Conservation (phyloP, 768 basidiomycete genomes). For the Trametes meyenii region DNA sequence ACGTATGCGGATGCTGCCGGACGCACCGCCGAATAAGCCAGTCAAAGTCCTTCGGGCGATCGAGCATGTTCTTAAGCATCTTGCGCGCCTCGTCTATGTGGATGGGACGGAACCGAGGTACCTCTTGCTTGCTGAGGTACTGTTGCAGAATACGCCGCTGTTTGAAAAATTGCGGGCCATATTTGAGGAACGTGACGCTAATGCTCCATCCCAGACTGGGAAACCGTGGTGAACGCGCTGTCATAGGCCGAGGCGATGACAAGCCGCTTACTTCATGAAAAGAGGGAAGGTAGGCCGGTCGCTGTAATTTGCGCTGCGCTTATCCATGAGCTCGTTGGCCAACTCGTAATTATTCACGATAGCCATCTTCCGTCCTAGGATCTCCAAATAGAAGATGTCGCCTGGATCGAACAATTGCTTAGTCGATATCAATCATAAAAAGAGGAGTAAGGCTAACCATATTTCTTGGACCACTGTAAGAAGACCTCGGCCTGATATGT, state of each 20-base stretch:
- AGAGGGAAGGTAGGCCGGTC: conserved; percentile 39
- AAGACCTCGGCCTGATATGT: conserved; percentile 33
- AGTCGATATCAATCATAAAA: neutral
- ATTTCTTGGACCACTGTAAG: conserved; percentile 37
- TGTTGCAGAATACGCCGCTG: conserved; percentile 26
- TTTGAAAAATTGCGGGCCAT: conserved; percentile 25
- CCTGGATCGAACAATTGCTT: conserved; percentile 29
- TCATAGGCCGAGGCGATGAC: neutral
- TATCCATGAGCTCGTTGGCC: conserved; percentile 41
- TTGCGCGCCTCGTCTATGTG: conserved; percentile 22
- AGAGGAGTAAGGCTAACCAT: conserved; percentile 31
- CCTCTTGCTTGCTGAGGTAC: conserved; percentile 21
- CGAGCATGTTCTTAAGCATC: conserved; percentile 20
- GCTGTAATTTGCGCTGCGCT: conserved; percentile 41
- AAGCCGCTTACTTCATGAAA: conserved; percentile 17
- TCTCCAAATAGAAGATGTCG: conserved; percentile 34
- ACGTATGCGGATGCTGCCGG: neutral
- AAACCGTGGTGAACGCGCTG: neutral
- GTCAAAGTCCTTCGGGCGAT: conserved; percentile 19
- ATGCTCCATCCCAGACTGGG: conserved; percentile 26
- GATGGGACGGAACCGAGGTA: conserved; percentile 20
- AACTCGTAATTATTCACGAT: conserved; percentile 36
- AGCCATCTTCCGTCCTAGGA: conserved; percentile 38
- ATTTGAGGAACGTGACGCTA: conserved; percentile 22
- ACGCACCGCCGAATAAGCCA: conserved; percentile 25